Percentiles rank a stretch among this genome's conserved stretches.
Evolutionary conservation across 2,329 filamentous ascomycete species (phyloP).

Genomic region (Aspergillus novofumigatus): DNA sequence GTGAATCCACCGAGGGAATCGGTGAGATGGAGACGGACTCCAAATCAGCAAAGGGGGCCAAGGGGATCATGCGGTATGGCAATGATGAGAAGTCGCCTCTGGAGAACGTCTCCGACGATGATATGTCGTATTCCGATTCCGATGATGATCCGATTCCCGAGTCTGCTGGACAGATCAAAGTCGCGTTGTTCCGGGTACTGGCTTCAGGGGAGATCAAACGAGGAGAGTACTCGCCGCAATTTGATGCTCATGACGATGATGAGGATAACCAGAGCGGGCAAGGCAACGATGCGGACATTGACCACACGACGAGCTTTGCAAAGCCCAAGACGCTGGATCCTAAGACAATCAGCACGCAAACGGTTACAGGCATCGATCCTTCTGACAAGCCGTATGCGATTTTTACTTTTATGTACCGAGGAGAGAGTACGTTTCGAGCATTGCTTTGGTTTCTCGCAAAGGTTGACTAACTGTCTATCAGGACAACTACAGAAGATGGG

Average conservation of each 20-base stretch:
- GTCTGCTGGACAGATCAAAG: conserved; percentile 95
- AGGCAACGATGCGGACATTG: conserved; percentile 71
- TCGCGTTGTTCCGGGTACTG: conserved; percentile 90
- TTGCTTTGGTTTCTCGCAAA: neutral
- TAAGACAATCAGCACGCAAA: conserved; percentile 97
- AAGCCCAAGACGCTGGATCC: conserved; percentile 95
- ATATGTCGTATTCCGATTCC: conserved; percentile 62
- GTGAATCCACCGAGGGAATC: conserved; percentile 57
- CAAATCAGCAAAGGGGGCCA: conserved; percentile 30
- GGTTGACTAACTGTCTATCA: conserved; percentile 32
- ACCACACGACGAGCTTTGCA: conserved; percentile 96
- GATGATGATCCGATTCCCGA: conserved; percentile 85
- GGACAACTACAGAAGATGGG: conserved; percentile 97
- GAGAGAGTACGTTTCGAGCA: conserved; percentile 67
- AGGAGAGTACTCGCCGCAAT: conserved; percentile 96
- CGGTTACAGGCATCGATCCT: conserved; percentile 95
- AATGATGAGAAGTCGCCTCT: conserved; percentile 70
- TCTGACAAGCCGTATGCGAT: conserved; percentile 94
- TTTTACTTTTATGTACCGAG: conserved; percentile 97
- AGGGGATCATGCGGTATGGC: conserved; percentile 73
- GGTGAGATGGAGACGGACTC: conserved; percentile 42
- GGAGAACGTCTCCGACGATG: conserved; percentile 68
- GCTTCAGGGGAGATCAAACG: conserved; percentile 97
- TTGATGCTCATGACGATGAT: conserved; percentile 93
- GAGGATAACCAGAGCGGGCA: conserved; percentile 58